Percentiles rank a stretch among this genome's conserved stretches.
These are phyloP conservation scores for Didymella sp. DNA, from an alignment of 2,329 filamentous ascomycete genomes.

Conservation along the genomic window DNA sequence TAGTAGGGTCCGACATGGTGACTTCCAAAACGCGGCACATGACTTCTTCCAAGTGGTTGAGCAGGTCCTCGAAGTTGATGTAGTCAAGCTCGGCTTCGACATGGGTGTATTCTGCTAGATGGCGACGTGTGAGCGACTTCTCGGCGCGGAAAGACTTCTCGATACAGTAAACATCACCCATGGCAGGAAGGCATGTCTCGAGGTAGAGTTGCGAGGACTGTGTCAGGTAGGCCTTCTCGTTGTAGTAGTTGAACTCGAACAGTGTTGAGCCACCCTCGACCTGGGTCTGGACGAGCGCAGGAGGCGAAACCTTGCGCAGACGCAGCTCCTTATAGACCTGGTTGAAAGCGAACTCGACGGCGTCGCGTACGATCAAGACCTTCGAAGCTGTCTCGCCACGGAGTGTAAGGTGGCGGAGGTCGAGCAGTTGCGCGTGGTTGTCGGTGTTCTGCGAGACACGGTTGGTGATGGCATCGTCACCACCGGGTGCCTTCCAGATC, in stretches of 20 bases:
- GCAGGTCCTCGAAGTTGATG: slow-evolving; percentile 88
- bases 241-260: slow-evolving; percentile 89
- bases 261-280: slow-evolving; percentile 92
- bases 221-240: slow-evolving; percentile 88
- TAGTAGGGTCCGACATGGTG: slow-evolving; percentile 74
- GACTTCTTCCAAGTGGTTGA: slow-evolving; percentile 84
- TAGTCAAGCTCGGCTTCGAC: slow-evolving; percentile 97
- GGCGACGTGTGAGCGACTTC: slow-evolving; percentile 91
- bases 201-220: slow-evolving; percentile 98
- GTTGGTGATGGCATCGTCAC: slow-evolving; percentile 92
- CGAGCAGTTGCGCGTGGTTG: slow-evolving; percentile 72
- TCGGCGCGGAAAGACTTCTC: slow-evolving; percentile 99
- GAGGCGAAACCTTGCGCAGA: slow-evolving; percentile 84
- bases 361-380: slow-evolving; percentile 85
- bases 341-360: slow-evolving; percentile 81
- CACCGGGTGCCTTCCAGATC: slow-evolving; percentile 77
- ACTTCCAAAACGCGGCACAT: slow-evolving; percentile 86
- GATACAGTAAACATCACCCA: slow-evolving; percentile 97
- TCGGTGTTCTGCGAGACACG: slow-evolving; percentile 72
- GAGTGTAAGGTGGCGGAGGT: slow-evolving; percentile 83
- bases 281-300: slow-evolving; percentile 92
- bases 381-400: slow-evolving; percentile 84
- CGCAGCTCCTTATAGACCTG: slow-evolving; percentile 77
- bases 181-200: slow-evolving; percentile 87
- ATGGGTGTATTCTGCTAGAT: slow-evolving; percentile 96